These are phyloP conservation scores for Pleodorina starrii DNA, from an alignment of 139 green algal species.

Conservation along the genomic window DNA sequence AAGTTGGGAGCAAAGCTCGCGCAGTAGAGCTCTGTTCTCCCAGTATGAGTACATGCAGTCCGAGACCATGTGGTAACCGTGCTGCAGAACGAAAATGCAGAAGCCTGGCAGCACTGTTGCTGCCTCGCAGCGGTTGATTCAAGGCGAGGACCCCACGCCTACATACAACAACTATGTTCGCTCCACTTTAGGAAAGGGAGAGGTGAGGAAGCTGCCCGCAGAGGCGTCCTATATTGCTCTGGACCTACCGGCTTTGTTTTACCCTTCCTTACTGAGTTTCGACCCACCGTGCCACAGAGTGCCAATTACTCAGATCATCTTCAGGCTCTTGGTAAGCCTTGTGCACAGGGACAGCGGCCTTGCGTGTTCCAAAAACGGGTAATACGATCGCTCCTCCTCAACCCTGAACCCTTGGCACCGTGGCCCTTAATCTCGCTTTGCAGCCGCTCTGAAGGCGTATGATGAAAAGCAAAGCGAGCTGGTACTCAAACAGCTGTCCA, in stretches of 20 bases:
- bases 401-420: no score
- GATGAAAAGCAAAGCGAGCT: conserved; percentile 43
- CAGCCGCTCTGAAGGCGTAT: conserved; percentile 30
- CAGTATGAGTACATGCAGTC: no score
- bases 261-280: no score
- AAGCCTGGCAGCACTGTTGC: no score
- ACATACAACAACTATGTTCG: conserved; percentile 52
- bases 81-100: neutral
- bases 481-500: neutral
- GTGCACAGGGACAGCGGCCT: neutral
- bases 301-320: conserved; percentile 25
- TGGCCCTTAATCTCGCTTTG: no score
- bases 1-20: no score
- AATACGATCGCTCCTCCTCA: no score
- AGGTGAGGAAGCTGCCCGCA: no score
- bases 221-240: no score
- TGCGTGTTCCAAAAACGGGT: neutral
- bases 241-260: no score
- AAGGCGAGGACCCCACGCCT: conserved; percentile 37
- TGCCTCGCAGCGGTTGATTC: neutral
- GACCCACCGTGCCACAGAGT: conserved; percentile 1
- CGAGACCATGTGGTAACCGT: no score
- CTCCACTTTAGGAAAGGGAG: conserved; percentile 42
- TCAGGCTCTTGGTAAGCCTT: conserved; percentile 14
- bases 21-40: no score